A percentile compares a stretch with the other conserved stretches of the same genome.
Evolutionary conservation across 176 grass and related monocot genomes (phyloP).

Genomic region (Oropetium thomaeum): DNA sequence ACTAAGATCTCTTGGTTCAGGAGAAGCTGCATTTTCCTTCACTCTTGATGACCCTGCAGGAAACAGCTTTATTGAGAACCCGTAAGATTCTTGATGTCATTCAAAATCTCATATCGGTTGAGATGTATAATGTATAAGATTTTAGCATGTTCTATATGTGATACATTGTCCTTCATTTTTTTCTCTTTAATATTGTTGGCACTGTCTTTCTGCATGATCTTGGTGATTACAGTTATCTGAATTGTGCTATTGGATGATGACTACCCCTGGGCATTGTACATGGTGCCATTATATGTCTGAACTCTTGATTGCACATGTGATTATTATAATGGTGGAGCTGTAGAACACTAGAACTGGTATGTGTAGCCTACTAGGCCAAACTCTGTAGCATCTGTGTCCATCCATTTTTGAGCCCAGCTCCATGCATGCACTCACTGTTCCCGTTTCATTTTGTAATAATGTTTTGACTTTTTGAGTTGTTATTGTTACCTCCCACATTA

Average conservation of each 20-base stretch:
- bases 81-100: slow-evolving; percentile 45
- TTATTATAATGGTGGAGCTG: not conserved
- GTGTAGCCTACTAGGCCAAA: not conserved
- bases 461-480: not conserved
- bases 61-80: slow-evolving; percentile 95
- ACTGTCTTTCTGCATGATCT: not conserved
- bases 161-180: not conserved
- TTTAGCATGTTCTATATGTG: not conserved
- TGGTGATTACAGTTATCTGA: not conserved
- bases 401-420: not conserved
- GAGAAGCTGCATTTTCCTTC: slow-evolving; percentile 71
- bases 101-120: slow-evolving; percentile 2
- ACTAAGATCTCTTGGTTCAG: slow-evolving; percentile 65
- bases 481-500: not conserved
- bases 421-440: not conserved
- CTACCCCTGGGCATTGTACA: not conserved
- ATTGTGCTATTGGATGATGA: not conserved
- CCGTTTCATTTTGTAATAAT: not conserved
- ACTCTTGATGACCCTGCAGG: slow-evolving; percentile 90
- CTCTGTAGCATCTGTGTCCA: not conserved
- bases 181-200: not conserved
- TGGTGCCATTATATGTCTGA: not conserved
- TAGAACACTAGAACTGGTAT: not conserved
- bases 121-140: not conserved
- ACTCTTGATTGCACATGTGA: not conserved